Evolutionary conservation across 2,329 filamentous ascomycete species (phyloP), one percentile per base, ranked within the genome.

Genomic region (Sporothrix humicola): DNA sequence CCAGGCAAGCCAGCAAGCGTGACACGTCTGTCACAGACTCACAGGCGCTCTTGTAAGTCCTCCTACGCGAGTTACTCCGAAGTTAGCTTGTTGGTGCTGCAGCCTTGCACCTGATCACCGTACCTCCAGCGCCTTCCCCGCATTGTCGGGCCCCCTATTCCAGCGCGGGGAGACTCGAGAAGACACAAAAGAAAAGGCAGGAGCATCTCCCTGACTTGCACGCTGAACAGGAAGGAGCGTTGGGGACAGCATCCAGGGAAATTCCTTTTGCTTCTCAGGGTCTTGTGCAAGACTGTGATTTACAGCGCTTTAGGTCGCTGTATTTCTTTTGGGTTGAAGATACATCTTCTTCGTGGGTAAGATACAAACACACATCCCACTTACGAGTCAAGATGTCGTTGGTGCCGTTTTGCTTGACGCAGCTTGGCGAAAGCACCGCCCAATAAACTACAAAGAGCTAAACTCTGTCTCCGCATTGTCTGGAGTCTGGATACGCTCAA

Each of bases 381-480:
- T 68, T 50, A 31, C 63, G 63, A 68, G 63, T 68, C 44, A 68
- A 68, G 23, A 68, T 31, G 63, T 68, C 46, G 44, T 31, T 68
- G 63, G 44, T n/a, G 63, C n/a, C 17, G 42, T 48, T 37, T 68
- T 3, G 31, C 31, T 68, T 23, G 23, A 50, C 20, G 63, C 37
- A 42, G 9, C 37, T 44, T 65, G 59, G 37, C 59, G 23, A n/a
- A 42, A 52, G 13, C 48, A 65, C 37, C 17, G 10, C 8, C 59
- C 59, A 65, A 46, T 26, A 17, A 66, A 50, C 61, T 58, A 58
- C 12, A 17, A 12, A 58, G 10, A 23, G 9, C 23, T 58, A 9
- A 50, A 31, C 63, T 48, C 17, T 68, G 44, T 50, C 44, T 68
- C 63, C 63, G 63, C 44, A 48, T 50, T 66, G 13, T 31, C 63